These are phyloP conservation scores for Auricularia sp. DNA, from an alignment of 768 basidiomycete genomes.

Conservation along the genomic window DNA sequence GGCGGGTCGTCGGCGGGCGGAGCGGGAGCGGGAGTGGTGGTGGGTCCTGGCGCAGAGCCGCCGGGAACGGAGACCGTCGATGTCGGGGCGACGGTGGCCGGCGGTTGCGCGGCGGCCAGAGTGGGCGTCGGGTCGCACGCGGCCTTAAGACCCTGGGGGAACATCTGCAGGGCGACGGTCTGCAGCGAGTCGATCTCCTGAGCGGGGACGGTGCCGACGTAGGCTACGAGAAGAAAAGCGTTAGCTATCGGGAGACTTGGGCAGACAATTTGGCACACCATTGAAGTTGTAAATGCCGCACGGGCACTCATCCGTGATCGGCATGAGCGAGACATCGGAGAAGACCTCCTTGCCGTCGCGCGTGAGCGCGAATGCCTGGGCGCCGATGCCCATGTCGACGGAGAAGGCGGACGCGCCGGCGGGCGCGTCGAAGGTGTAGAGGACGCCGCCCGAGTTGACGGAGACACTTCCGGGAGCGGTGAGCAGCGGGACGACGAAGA, in stretches of 20 bases:
- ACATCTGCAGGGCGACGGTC: not conserved
- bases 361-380: constrained; percentile 17
- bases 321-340: constrained; percentile 14
- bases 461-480: constrained; percentile 16
- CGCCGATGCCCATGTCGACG: constrained; percentile 20
- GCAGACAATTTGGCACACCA: not conserved
- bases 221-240: not conserved
- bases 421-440: constrained; percentile 11
- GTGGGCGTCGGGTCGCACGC: not conserved
- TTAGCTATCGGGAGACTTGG: not conserved
- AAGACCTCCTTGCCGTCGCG: constrained; percentile 14
- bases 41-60: not conserved
- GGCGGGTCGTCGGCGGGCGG: too few species aligned
- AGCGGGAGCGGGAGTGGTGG: not conserved
- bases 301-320: constrained; percentile 13
- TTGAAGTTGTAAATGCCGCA: constrained; percentile 24
- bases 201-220: constrained; percentile 1
- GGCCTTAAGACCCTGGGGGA: constrained; percentile 3
- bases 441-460: constrained; percentile 18
- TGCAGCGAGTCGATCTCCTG: not conserved
- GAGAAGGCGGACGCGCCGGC: constrained; percentile 18
- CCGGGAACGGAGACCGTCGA: not conserved
- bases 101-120: not conserved
- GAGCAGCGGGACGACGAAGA: constrained; percentile 23
- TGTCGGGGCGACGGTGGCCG: not conserved